These are phyloP conservation scores for Beauveria varroae DNA, from an alignment of 2,329 filamentous ascomycete genomes.

Conservation along the genomic window DNA sequence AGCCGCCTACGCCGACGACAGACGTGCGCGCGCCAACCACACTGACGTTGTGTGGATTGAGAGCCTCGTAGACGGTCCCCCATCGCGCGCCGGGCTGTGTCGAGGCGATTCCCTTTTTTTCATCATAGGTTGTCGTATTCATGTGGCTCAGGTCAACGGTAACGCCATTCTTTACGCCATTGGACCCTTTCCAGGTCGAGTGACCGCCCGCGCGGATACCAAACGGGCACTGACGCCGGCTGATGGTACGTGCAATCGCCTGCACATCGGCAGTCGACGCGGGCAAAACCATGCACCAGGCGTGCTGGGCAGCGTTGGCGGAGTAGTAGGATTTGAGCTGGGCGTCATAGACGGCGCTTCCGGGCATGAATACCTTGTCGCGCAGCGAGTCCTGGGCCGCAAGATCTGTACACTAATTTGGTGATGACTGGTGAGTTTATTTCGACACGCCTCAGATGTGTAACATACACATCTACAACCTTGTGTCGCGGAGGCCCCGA, in stretches of 20 bases:
- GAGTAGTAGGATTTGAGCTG: conserved; percentile 23
- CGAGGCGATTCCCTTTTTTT: conserved; percentile 20
- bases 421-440: background rate
- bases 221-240: conserved; percentile 19
- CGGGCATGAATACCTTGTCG: conserved; percentile 18
- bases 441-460: background rate
- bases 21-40: conserved; percentile 37
- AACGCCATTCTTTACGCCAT: conserved; percentile 20
- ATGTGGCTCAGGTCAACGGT: conserved; percentile 24
- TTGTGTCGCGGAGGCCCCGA: background rate
- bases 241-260: conserved; percentile 16
- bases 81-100: conserved; percentile 36
- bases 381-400: conserved; percentile 15
- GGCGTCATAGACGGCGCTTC: conserved; percentile 15
- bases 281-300: conserved; percentile 24
- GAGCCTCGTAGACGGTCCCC: conserved; percentile 21
- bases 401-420: conserved; percentile 18
- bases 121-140: conserved; percentile 25
- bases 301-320: conserved; percentile 22
- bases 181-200: conserved; percentile 23
- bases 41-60: conserved; percentile 27
- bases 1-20: conserved; percentile 23
- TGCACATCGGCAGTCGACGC: conserved; percentile 19
- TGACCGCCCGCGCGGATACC: conserved; percentile 27
- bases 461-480: conserved; percentile 5